Conservation (phyloP, 306 rosid genomes). For the Pyrus pyrifolia region DNA sequence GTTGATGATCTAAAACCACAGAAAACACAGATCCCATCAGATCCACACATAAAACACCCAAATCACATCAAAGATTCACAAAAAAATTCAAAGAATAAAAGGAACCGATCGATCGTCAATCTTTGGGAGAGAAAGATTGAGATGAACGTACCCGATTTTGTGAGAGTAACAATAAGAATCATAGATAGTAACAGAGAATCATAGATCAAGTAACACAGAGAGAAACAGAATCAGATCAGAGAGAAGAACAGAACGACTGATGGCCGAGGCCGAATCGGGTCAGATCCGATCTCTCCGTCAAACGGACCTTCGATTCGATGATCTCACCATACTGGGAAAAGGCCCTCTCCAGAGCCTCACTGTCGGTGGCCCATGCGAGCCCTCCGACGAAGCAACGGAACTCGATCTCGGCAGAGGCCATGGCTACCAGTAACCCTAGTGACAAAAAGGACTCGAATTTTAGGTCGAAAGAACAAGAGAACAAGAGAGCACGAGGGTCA, state of each 20-base stretch:
- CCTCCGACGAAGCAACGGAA: slow-evolving; percentile 93
- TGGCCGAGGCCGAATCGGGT: slow-evolving; percentile 46
- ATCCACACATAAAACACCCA: background rate
- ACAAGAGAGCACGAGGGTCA: background rate
- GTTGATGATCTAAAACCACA: slow-evolving; percentile 51
- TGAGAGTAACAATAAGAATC: slow-evolving; percentile 45
- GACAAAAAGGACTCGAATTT: background rate
- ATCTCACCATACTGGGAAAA: slow-evolving; percentile 56
- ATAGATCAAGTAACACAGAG: slow-evolving; percentile 61
- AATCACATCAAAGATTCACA: background rate
- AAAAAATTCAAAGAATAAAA: background rate
- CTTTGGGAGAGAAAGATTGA: slow-evolving; percentile 52
- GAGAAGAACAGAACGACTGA: slow-evolving; percentile 27
- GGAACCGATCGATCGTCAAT: slow-evolving; percentile 90
- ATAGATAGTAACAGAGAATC: slow-evolving; percentile 43
- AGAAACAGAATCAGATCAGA: slow-evolving; percentile 46
- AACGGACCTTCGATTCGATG: slow-evolving; percentile 97
- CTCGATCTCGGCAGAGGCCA: slow-evolving; percentile 71
- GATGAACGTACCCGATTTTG: slow-evolving; percentile 89
- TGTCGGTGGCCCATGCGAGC: slow-evolving; percentile 93
- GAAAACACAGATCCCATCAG: background rate
- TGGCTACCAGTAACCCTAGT: background rate
- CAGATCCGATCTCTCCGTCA: slow-evolving; percentile 72
- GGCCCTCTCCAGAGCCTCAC: slow-evolving; percentile 45
- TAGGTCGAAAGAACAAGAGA: background rate